Evolutionary conservation across 2,329 filamentous ascomycete species (phyloP).

Genomic region (Pseudocercospora pini-densiflorae): DNA sequence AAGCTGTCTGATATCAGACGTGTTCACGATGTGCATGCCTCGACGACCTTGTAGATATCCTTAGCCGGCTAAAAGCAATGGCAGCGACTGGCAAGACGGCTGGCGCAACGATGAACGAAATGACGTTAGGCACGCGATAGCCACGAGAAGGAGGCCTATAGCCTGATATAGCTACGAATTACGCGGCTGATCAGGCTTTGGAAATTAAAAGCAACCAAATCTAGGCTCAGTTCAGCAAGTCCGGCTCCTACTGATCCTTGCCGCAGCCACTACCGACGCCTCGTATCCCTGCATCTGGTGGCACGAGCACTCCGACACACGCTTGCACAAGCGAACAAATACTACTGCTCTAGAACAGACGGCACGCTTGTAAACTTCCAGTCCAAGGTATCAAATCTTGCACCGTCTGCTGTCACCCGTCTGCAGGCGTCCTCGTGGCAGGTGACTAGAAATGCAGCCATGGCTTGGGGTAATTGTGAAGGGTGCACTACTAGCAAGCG

Average conservation of each 20-base stretch:
- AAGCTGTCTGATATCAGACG: not conserved
- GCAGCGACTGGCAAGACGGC: not conserved
- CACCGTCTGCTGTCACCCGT: constrained; percentile 1
- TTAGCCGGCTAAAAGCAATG: no score
- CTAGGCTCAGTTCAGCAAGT: not conserved
- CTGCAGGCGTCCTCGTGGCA: constrained; percentile 7
- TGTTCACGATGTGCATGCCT: not conserved
- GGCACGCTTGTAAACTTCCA: constrained; percentile 1
- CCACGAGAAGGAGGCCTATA: not conserved
- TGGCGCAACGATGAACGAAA: not conserved
- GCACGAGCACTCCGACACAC: constrained; percentile 10
- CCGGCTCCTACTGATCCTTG: constrained; percentile 1
- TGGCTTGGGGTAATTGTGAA: constrained; percentile 1
- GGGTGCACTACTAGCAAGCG: not conserved
- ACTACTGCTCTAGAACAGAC: not conserved
- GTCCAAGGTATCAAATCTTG: constrained; percentile 1
- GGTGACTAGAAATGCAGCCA: constrained; percentile 2
- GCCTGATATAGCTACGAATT: constrained; percentile 4
- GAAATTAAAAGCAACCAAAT: constrained; percentile 7
- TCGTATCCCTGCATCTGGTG: not conserved
- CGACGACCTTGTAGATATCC: not conserved
- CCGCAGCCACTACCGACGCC: constrained; percentile 9
- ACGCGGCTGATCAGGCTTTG: constrained; percentile 4
- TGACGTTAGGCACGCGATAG: not conserved
- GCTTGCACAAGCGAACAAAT: constrained; percentile 8